Evolutionary conservation across 2,329 filamentous ascomycete genomes (phyloP), one percentile per base, ranked within the genome.

Genomic region (Fusarium stilboides): DNA sequence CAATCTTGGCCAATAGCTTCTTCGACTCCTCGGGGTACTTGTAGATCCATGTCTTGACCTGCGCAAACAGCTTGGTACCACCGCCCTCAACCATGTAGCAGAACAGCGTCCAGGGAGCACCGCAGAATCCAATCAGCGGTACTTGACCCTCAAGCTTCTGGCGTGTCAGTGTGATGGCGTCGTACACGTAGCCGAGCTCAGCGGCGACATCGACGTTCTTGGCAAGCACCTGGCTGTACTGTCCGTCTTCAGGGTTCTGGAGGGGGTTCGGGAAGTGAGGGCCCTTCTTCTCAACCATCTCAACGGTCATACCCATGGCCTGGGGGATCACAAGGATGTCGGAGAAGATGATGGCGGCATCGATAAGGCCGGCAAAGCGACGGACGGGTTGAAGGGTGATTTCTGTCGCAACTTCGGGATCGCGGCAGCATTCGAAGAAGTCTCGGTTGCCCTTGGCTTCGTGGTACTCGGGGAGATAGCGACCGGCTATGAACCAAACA

Each of bases 1-100:
- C 88, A 76, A 99, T 97, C 86, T 97, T 98, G 78, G 93, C 89
- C 69, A 99, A 83, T 69, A 99, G 82, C 65, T 86, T 89, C 83
- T 96, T 94, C 65, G 91, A 90, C 78, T 92, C 93, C 68, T 92
- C 86, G 1, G 92, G 87, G 76, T 98, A 94, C 80, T 89, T 94
- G 86, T 95, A 99, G 64, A 98, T 90, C 96, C 96, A 99, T 26
- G 92, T 97, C 87, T 99, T 99, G 76, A 89, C 92, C 81, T 97
- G 91, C 63, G 93, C 90, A 83, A 98, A 98, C 77, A 98, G 85
- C 84, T 98, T 98, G 73, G 92, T 97, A 43, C 96, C 96, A 47
- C 96, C 96, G 17, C 96, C 96, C 81, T 99, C 96, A 19, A 98
- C 94, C 96, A 99, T 99, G 84, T 99, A 99, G 84, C 95, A 97